Conservation (phyloP, 75 land plant species). For the Cunninghamia lanceolata region DNA sequence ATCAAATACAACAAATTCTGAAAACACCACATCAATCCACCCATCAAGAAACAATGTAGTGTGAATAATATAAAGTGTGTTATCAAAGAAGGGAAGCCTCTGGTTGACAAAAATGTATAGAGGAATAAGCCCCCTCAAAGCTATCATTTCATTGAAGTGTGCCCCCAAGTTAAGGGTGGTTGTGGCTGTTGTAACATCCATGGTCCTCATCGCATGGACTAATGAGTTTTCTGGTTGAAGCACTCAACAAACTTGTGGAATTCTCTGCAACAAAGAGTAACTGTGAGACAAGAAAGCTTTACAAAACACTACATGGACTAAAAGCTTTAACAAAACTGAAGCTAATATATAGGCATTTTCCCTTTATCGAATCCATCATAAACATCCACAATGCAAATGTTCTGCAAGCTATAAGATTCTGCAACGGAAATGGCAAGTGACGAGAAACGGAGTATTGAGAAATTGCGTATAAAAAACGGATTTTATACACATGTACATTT, state of each 20-base stretch:
- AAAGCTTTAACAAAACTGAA: too few relatives aligned
- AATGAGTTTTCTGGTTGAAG: constrained; percentile 24
- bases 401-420: too few relatives aligned
- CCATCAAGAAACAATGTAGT: constrained; percentile 52
- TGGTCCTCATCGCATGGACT: constrained; percentile 28
- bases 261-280: constrained; percentile 12
- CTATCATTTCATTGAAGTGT: constrained; percentile 58
- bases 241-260: constrained; percentile 51
- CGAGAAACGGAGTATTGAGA: too few relatives aligned
- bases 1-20: constrained; percentile 49
- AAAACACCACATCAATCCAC: constrained; percentile 40
- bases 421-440: too few relatives aligned
- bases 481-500: too few relatives aligned
- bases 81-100: constrained; percentile 60
- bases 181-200: constrained; percentile 38
- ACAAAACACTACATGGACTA: not conserved
- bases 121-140: constrained; percentile 49
- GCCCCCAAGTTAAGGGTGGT: constrained; percentile 56
- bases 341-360: too few relatives aligned
- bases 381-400: too few relatives aligned
- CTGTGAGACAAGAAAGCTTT: not conserved
- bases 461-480: too few relatives aligned
- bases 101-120: constrained; percentile 40
- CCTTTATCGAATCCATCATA: too few relatives aligned
- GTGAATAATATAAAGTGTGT: constrained; percentile 53